Percentiles rank a stretch among this genome's conserved stretches.
phyloP scores from a whole-genome alignment of 2,329 filamentous ascomycete species.

The Nectriaceae sp. region DNA sequence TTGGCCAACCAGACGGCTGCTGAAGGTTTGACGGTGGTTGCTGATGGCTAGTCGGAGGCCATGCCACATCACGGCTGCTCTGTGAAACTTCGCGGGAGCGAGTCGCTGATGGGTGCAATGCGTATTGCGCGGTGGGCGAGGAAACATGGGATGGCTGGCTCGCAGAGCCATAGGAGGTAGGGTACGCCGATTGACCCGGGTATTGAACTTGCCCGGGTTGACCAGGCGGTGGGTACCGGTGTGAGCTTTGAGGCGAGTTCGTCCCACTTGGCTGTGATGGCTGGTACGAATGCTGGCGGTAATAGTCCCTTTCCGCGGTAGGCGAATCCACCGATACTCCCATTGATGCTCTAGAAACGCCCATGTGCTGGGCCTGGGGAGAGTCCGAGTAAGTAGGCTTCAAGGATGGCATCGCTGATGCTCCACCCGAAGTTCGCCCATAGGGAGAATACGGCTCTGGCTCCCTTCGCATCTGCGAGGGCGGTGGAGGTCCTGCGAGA shows the following conservation, averaged over 20 bases:
- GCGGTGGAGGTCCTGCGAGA: slow-evolving; percentile 41
- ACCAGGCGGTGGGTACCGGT: slow-evolving; percentile 47
- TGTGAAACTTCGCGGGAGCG: slow-evolving; percentile 45
- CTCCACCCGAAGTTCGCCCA: slow-evolving; percentile 36
- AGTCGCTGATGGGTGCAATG: slow-evolving; percentile 46
- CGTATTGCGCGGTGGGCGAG: slow-evolving; percentile 60
- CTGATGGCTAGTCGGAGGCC: slow-evolving; percentile 32
- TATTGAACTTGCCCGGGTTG: slow-evolving; percentile 42
- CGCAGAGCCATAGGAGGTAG: slow-evolving; percentile 40
- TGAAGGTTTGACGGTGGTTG: slow-evolving; percentile 24
- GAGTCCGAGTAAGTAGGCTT: slow-evolving; percentile 56
- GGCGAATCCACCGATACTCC: slow-evolving; percentile 38
- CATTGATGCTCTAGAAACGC: slow-evolving; percentile 46
- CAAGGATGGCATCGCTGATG: slow-evolving; percentile 54
- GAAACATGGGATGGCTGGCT: slow-evolving; percentile 42
- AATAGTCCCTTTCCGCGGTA: slow-evolving; percentile 51
- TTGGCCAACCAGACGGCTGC: slow-evolving; percentile 32
- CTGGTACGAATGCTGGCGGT: slow-evolving; percentile 40
- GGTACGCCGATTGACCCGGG: slow-evolving; percentile 46
- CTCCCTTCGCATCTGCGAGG: slow-evolving; percentile 50
- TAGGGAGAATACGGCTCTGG: slow-evolving; percentile 52
- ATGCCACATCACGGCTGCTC: slow-evolving; percentile 38
- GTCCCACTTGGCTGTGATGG: slow-evolving; percentile 37
- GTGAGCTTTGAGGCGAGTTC: slow-evolving; percentile 49
- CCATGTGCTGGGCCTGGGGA: slow-evolving; percentile 51